Percentiles rank a stretch among this genome's conserved stretches.
These are phyloP conservation scores for Sambucus nigra DNA, from an alignment of 129 eudicot genomes.

Conservation along the genomic window DNA sequence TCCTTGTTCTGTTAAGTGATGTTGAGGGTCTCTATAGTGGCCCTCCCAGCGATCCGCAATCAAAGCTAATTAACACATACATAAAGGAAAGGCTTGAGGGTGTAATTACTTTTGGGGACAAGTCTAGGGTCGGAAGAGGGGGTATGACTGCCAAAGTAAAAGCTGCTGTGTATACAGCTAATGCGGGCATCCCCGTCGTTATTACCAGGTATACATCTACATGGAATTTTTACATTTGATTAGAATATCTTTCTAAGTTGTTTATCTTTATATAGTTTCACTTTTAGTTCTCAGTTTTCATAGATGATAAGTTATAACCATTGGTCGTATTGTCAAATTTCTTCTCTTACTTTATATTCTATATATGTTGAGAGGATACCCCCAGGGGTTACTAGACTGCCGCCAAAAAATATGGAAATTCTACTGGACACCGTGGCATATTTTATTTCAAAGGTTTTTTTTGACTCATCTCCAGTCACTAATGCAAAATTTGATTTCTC, in stretches of 20 bases:
- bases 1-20: slow-evolving; percentile 84
- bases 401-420: too few relatives aligned
- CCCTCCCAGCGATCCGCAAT: slow-evolving; percentile 79
- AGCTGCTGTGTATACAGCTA: slow-evolving; percentile 93
- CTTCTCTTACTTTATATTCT: too few relatives aligned
- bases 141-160: slow-evolving; percentile 99
- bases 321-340: too few relatives aligned
- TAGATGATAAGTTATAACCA: too few relatives aligned
- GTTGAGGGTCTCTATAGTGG: slow-evolving; percentile 98
- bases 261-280: background rate
- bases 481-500: too few relatives aligned
- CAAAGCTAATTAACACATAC: slow-evolving; percentile 73
- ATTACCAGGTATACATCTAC: slow-evolving; percentile 60
- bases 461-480: too few relatives aligned
- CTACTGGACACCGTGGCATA: too few relatives aligned
- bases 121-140: slow-evolving; percentile 93
- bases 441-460: too few relatives aligned
- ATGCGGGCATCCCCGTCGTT: slow-evolving; percentile 90
- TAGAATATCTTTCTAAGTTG: background rate
- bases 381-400: too few relatives aligned
- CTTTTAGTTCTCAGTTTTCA: background rate
- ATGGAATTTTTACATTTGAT: background rate
- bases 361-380: too few relatives aligned
- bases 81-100: slow-evolving; percentile 75
- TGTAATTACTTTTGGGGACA: slow-evolving; percentile 84